Base-by-base conservation (phyloP, 441 rosid genomes). In the Erysimum cheiri region DNA sequence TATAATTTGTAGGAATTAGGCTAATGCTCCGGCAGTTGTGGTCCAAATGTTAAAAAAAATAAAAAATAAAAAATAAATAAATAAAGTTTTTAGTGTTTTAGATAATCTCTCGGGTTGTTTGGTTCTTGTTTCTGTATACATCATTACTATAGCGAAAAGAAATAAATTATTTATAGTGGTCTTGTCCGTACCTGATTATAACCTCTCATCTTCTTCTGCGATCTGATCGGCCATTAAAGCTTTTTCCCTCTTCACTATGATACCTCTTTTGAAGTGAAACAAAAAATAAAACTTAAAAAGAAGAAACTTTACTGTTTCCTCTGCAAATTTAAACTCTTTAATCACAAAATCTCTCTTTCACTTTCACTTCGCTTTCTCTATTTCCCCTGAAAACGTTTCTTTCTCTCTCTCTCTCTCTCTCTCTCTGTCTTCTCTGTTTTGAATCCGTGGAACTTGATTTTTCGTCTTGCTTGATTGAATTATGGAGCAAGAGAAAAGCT, bases 401-500 rank as follows among this genome's bases (percentile, higher is more conserved):
- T 64, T 22, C 2, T 22, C 24, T 22, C 6, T 63, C 32, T 61
- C 13, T 44, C 28, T 62, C 54, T 62, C 17, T 48, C 22, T 64
- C 14, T 54, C n/a, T 24, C 24, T 13, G 4, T 72, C 60, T 49
- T 32, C 50, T 67, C 60, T 54, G 48, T 31, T 67, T 50, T 15
- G 44, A 60, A 67, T 62, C 54, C 56, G 17, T 12, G 50, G 24
- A 24, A 43, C 44, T 68, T 44, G 46, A 32, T 55, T 8, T 33
- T 62, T 41, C 46, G 46, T n/a, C 46, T 41, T 14, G 19, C 14
- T 41, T 19, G 4, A n/a, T 0, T 47, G 41, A 60, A 54, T 35
- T 74, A 58, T 59, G 68, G 77, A 50, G 55, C 76, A 48, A 60
- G 99, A 86, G 64, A 85, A 81, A 65, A 80, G 89, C 65, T 84